Conservation (phyloP, 805 yeast genomes). For the Ascoidea tarda region DNA sequence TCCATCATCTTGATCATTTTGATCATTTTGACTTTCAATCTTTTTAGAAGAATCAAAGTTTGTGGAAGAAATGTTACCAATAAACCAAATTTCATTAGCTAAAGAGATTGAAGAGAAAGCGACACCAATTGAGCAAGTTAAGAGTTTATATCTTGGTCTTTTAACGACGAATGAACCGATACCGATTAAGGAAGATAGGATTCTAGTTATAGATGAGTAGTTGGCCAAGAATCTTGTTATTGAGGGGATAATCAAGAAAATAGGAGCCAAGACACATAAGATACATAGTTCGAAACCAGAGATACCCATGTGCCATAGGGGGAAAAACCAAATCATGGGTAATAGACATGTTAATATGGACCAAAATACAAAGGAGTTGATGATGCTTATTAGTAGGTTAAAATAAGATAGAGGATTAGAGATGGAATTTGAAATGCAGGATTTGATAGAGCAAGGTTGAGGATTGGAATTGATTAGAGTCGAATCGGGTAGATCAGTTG, state of each 20-base stretch:
- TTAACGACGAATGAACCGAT: conserved; percentile 60
- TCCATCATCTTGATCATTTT: too few relatives aligned
- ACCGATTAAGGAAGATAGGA: conserved; percentile 45
- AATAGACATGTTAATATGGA: conserved; percentile 68
- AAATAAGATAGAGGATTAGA: conserved; percentile 14
- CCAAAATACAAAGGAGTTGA: conserved; percentile 78
- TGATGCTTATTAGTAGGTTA: conserved; percentile 28
- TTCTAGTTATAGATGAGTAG: conserved; percentile 40
- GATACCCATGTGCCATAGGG: conserved; percentile 95
- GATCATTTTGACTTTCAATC: not conserved
- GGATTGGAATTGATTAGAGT: too few relatives aligned
- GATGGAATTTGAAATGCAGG: conserved; percentile 11
- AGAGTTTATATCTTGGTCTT: conserved; percentile 57
- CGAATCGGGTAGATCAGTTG: too few relatives aligned
- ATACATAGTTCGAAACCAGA: conserved; percentile 83
- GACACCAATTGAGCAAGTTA: conserved; percentile 52
- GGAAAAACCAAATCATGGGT: conserved; percentile 91
- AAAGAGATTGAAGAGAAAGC: conserved; percentile 48
- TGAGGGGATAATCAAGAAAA: conserved; percentile 34
- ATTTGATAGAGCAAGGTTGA: conserved; percentile 18
- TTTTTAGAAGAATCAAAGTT: conserved; percentile 13
- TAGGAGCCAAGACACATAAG: conserved; percentile 41
- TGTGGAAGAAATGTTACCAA: conserved; percentile 20
- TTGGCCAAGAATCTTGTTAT: conserved; percentile 23
- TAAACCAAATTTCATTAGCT: conserved; percentile 33